Evolutionary conservation across 1,139 yeast genomes (phyloP), one percentile per base, ranked within the genome.

Genomic region (Pichia norvegensis): DNA sequence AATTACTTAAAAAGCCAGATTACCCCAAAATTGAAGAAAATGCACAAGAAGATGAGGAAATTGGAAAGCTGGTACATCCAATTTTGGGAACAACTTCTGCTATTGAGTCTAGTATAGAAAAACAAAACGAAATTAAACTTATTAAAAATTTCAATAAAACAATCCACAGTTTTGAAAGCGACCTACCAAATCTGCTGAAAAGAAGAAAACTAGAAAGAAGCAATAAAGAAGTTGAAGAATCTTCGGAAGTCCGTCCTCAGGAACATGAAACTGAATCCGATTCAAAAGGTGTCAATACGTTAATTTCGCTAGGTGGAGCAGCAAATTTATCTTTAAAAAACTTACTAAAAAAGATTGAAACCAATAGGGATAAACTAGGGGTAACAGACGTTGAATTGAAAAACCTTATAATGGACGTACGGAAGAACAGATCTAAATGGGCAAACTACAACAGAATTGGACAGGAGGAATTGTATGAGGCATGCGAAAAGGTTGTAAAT

Each of bases 401-500:
- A 48, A 84, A 83, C 45, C 72, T 92, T 50, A 82, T 92, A 45
- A 79, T 87, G 74, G 98, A 92, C 61, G 97, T 92, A 13, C 76
- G 97, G 42, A 92, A 90, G 57, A 90, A 90, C 60, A 72, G 97
- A 54, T 95, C 97, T 0, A 92, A 94, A 65, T 94, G 98, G 99
- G 95, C 83, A 23, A 86, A 86, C 50, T 97, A 92, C 61, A 96
- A 90, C 49, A 74, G 86, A 51, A 81, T 92, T 37, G 98, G 98
- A 4, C 99, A 94, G 64, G 99, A 94, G 62, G 99, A 94, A 62
- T 72, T 94, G 17, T 94, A 92, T 59, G 98, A 94, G 56, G 96
- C 97, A 0, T 92, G 97, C 57, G 98, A 94, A 59, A 90, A 87
- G 60, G 98, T 92, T 1, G 92, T 90, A 0, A 68, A 81, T 52